Conservation (phyloP, 2,329 filamentous ascomycete genomes). For the Akanthomyces dipterigenus region DNA sequence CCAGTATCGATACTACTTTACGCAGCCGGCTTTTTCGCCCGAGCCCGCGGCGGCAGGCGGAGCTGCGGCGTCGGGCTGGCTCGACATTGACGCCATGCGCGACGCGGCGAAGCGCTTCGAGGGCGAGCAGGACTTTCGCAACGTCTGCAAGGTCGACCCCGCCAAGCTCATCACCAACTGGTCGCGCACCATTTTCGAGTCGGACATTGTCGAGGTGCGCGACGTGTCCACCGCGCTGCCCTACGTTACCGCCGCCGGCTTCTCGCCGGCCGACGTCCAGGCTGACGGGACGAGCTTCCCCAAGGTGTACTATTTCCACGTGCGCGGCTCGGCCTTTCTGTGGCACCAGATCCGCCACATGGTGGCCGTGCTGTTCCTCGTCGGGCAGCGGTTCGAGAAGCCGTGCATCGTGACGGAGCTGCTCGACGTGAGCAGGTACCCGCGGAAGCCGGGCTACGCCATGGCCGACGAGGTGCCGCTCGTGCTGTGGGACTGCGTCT, state of each 20-base stretch:
- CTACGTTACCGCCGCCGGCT: constrained; percentile 42
- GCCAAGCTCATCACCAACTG: constrained; percentile 87
- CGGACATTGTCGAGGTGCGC: constrained; percentile 67
- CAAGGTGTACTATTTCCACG: constrained; percentile 79
- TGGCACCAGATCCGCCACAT: constrained; percentile 98
- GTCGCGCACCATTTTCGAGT: constrained; percentile 68
- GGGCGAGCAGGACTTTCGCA: constrained; percentile 88
- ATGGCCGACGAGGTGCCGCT: constrained; percentile 88
- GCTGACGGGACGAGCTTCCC: constrained; percentile 28
- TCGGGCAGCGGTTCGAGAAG: constrained; percentile 79
- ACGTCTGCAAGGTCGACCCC: constrained; percentile 91
- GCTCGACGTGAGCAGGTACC: constrained; percentile 64
- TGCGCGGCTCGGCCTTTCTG: constrained; percentile 86
- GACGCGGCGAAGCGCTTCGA: constrained; percentile 72
- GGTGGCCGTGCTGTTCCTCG: constrained; percentile 83
- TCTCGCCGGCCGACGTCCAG: constrained; percentile 20
- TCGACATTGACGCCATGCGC: constrained; percentile 84
- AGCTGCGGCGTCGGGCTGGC: constrained; percentile 56
- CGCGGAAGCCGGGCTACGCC: constrained; percentile 75
- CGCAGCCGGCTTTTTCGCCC: constrained; percentile 78
- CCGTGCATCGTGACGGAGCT: constrained; percentile 67
- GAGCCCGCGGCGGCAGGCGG: constrained; percentile 28
- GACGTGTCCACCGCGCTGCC: constrained; percentile 46
- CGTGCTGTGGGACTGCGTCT: constrained; percentile 94
- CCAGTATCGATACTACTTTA: constrained; percentile 96